Evolutionary conservation across 768 basidiomycete species (phyloP).

Genomic region (Mycena alexandri): DNA sequence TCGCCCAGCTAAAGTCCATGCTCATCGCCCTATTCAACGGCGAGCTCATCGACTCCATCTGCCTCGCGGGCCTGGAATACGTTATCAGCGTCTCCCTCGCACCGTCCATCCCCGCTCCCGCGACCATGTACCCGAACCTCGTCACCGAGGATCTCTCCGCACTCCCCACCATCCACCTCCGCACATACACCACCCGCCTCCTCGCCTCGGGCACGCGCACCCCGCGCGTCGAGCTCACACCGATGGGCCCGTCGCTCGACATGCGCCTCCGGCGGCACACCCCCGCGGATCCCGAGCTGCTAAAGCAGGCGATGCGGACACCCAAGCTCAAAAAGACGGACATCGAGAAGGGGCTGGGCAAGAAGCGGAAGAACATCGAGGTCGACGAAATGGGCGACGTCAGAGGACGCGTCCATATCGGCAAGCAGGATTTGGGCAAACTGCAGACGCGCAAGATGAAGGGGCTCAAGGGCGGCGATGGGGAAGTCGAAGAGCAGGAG

Average conservation of each 20-base stretch:
- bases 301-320: slow-evolving; percentile 84
- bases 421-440: slow-evolving; percentile 87
- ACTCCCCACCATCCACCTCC: slow-evolving; percentile 89
- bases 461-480: slow-evolving; percentile 71
- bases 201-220: slow-evolving; percentile 82
- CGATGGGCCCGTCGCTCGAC: slow-evolving; percentile 94
- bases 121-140: slow-evolving; percentile 36
- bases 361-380: slow-evolving; percentile 94
- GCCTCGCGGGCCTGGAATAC: slow-evolving; percentile 86
- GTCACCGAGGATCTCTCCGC: slow-evolving; percentile 54
- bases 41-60: slow-evolving; percentile 86
- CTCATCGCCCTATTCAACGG: slow-evolving; percentile 93
- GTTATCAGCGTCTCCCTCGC: slow-evolving; percentile 85
- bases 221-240: slow-evolving; percentile 84
- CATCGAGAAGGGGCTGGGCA: slow-evolving; percentile 88
- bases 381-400: slow-evolving; percentile 99
- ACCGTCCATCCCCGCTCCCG: slow-evolving; percentile 66
- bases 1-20: slow-evolving; percentile 91
- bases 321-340: slow-evolving; percentile 93
- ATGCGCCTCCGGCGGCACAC: slow-evolving; percentile 82
- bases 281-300: slow-evolving; percentile 80
- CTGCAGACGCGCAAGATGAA: slow-evolving; percentile 98
- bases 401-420: slow-evolving; percentile 90
- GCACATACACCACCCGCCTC: slow-evolving; percentile 84
- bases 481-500: slow-evolving; percentile 32